Evolutionary conservation across 2,329 filamentous ascomycete species (phyloP), one percentile per base, ranked within the genome.

Genomic region (Metarhizium rileyi): DNA sequence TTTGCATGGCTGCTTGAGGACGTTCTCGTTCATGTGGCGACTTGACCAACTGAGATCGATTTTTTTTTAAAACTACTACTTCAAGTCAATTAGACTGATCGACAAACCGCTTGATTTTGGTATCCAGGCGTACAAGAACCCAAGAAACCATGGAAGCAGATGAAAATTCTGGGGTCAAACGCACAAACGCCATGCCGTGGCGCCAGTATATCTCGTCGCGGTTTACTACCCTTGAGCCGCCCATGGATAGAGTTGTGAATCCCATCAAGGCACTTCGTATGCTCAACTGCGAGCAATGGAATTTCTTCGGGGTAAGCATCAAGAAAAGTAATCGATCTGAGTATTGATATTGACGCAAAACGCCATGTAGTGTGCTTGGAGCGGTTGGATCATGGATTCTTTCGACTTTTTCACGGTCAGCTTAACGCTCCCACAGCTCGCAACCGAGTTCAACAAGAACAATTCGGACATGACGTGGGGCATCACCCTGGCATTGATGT

Each of bases 321-420:
- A 5, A 12, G 5, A 12, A 28, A 9, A 28, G 2, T 7, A 28
- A 9, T 10, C 27, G 2, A 1, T 1, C 5, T 12, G 27, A 28
- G 27, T 28, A 28, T 36, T 36, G 28, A 30, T 16, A 16, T 36
- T 16, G n/a, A 36, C 12, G n/a, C 8, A 2, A 16, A 36, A 36
- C n/a, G n/a, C n/a, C 12, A 36, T 16, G 44, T 10, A 46, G 44
- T 46, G 44, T 22, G 44, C 44, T 10, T 46, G 44, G 44, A 35
- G 28, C 18, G 44, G 28, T 18, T 46, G 44, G 44, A 36, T 46
- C 16, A 35, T 46, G 40, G 40, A 42, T 23, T 12, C 27, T 4
- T 35, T 30, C 44, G 27, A 30, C 26, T 45, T 45, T 26, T 45
- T 45, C 43, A 45, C 43, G 3, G 43, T 30, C 14, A 45, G 43